Conservation (phyloP, 441 rosid species). For the Gossypium davidsonii region DNA sequence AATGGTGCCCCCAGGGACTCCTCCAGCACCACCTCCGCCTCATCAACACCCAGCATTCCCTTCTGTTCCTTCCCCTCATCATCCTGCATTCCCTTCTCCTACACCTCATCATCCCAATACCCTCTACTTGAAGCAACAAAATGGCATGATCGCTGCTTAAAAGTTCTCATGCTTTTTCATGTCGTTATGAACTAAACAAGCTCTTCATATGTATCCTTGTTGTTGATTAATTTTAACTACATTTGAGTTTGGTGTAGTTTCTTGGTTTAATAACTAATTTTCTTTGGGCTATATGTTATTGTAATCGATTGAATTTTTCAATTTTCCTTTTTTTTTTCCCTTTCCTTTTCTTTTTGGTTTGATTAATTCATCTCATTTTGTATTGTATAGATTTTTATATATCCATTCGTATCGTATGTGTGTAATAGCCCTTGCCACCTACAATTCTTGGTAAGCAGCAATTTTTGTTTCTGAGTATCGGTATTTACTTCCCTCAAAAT, state of each 20-base stretch:
- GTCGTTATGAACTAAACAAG: not conserved
- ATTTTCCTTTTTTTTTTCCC: not conserved
- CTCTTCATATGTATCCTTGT: not conserved
- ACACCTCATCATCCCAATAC: slow-evolving; percentile 8
- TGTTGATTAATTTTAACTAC: not conserved
- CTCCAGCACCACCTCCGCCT: not conserved
- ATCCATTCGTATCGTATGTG: no score
- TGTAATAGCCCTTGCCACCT: no score
- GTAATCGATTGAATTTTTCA: not conserved
- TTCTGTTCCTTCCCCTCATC: not conserved
- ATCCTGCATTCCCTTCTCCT: slow-evolving; percentile 10
- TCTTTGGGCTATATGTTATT: not conserved
- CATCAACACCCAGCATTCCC: slow-evolving; percentile 5
- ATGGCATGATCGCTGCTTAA: slow-evolving; percentile 7
- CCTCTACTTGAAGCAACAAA: slow-evolving; percentile 16
- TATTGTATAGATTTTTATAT: not conserved
- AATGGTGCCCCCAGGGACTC: slow-evolving; percentile 1
- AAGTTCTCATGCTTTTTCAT: not conserved
- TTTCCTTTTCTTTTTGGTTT: not conserved
- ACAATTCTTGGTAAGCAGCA: not conserved
- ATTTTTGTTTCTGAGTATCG: not conserved
- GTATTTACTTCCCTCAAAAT: not conserved
- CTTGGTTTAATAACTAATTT: not conserved
- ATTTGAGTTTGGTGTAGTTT: not conserved
- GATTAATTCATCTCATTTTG: not conserved